Evolutionary conservation across 2,329 filamentous ascomycete species (phyloP).

Genomic region (Hirsutella minnesotensis): DNA sequence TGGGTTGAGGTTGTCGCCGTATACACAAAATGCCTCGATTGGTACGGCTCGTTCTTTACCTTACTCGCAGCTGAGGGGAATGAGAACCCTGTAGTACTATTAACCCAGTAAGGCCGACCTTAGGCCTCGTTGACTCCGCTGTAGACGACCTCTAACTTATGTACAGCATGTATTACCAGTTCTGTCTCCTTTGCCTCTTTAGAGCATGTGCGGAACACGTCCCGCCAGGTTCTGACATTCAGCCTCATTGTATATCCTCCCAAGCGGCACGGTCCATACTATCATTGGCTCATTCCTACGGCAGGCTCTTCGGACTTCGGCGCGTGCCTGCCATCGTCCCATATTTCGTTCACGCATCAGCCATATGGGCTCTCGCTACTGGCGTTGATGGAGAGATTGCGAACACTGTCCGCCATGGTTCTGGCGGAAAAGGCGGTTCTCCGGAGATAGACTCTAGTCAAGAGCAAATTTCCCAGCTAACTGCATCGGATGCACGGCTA

Average conservation of each 20-base stretch:
- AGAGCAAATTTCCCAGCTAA: no score
- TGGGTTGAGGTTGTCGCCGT: background rate
- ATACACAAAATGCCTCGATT: slow-evolving; percentile 8
- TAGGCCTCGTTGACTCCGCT: no score
- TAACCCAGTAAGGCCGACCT: slow-evolving; percentile 7
- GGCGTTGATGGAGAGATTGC: no score
- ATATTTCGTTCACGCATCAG: slow-evolving; percentile 7
- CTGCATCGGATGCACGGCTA: no score
- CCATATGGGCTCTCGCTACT: no score
- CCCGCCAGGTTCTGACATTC: background rate
- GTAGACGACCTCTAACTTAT: no score
- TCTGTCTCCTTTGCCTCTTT: slow-evolving; percentile 7
- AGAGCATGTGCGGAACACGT: slow-evolving; percentile 2
- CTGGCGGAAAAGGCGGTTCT: no score
- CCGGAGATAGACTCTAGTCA: no score
- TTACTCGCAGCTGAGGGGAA: background rate
- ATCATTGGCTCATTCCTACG: slow-evolving; percentile 8
- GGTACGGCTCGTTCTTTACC: slow-evolving; percentile 7
- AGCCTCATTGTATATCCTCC: slow-evolving; percentile 2
- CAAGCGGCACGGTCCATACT: slow-evolving; percentile 6
- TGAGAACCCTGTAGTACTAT: slow-evolving; percentile 7
- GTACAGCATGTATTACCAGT: slow-evolving; percentile 10
- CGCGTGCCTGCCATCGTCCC: slow-evolving; percentile 7
- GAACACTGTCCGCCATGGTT: no score
- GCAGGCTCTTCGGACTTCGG: slow-evolving; percentile 7